Conservation (phyloP, 2,329 filamentous ascomycete species). For the Hymenoscyphus albidus region DNA sequence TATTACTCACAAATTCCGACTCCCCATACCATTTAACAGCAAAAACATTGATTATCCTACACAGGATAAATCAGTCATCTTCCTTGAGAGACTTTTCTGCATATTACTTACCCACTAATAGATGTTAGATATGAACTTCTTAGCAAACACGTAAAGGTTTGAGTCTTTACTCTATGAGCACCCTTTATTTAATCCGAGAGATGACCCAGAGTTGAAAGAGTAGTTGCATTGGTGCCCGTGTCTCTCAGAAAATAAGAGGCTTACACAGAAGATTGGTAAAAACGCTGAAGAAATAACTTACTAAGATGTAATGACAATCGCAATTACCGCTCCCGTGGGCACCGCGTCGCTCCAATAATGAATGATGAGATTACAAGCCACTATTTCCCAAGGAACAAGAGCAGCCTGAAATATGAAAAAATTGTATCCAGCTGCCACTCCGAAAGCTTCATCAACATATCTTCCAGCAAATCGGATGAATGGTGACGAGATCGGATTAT, state of each 20-base stretch:
- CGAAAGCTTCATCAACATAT: constrained; percentile 72
- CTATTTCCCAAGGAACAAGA: constrained; percentile 65
- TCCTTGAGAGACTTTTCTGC: background rate
- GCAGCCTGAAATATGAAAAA: constrained; percentile 69
- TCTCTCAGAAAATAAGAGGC: too few relatives aligned
- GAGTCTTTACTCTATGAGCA: too few relatives aligned
- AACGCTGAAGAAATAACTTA: background rate
- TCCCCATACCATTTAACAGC: constrained; percentile 74
- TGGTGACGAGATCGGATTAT: constrained; percentile 70
- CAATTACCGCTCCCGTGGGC: constrained; percentile 58
- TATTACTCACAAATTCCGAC: constrained; percentile 59
- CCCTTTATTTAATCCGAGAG: too few relatives aligned
- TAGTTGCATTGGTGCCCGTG: too few relatives aligned
- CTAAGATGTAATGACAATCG: constrained; percentile 48
- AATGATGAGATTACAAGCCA: constrained; percentile 60
- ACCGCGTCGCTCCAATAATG: constrained; percentile 60
- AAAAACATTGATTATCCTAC: constrained; percentile 58
- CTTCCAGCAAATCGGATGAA: constrained; percentile 75
- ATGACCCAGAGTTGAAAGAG: too few relatives aligned
- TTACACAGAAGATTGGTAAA: background rate
- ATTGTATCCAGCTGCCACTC: constrained; percentile 70
- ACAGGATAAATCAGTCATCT: background rate
- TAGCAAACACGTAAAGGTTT: background rate
- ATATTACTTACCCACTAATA: background rate
- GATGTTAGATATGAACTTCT: background rate